These are phyloP conservation scores for Zygosaccharomyces gambellarensis DNA, from an alignment of 805 yeast genomes.

Conservation along the genomic window DNA sequence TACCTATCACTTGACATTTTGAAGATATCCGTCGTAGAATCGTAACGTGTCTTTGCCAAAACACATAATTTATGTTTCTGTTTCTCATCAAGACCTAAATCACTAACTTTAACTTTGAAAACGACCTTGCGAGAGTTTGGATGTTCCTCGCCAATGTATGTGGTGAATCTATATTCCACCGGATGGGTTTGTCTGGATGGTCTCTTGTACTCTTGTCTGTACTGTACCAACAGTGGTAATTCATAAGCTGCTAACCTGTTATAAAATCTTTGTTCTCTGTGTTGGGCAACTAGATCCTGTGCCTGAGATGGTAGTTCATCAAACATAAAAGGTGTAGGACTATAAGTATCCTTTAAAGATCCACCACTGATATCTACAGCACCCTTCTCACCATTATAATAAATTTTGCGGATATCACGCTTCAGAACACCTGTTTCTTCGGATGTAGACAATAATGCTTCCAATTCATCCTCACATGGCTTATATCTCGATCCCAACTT, in stretches of 20 bases:
- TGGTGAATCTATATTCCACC: constrained; percentile 63
- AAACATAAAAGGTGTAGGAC: constrained; percentile 44
- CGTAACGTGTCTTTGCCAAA: constrained; percentile 73
- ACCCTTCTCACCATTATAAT: constrained; percentile 41
- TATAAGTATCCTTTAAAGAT: constrained; percentile 37
- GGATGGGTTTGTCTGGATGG: constrained; percentile 44
- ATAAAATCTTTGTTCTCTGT: constrained; percentile 69
- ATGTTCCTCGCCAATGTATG: constrained; percentile 66
- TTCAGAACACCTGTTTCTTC: constrained; percentile 39
- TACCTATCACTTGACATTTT: constrained; percentile 61
- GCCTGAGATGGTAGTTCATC: constrained; percentile 69
- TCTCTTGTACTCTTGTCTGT: constrained; percentile 62
- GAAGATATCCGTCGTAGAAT: constrained; percentile 53
- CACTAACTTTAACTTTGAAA: constrained; percentile 47
- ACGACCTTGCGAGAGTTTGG: constrained; percentile 59
- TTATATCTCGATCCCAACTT: constrained; percentile 49
- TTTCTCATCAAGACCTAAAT: constrained; percentile 47
- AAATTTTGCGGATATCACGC: constrained; percentile 35
- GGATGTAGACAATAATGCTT: constrained; percentile 50
- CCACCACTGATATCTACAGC: constrained; percentile 39
- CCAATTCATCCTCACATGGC: constrained; percentile 48
- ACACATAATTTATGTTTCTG: constrained; percentile 72
- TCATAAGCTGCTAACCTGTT: constrained; percentile 88
- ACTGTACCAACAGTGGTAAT: constrained; percentile 76
- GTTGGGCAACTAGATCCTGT: constrained; percentile 64